Conservation (phyloP, 1,139 yeast genomes). For the Magnusiomyces magnusii region DNA sequence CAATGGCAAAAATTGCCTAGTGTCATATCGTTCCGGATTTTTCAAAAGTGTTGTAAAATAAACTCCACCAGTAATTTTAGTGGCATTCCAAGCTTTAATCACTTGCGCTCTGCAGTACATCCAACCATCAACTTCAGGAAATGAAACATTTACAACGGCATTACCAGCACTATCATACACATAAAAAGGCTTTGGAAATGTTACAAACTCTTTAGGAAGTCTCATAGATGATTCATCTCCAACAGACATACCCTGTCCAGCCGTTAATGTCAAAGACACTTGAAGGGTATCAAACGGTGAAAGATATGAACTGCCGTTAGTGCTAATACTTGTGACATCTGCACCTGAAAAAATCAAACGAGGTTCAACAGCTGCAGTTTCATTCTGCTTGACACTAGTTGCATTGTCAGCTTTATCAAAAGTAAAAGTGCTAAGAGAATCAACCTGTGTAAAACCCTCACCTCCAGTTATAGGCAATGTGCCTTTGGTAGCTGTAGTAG, state of each 20-base stretch:
- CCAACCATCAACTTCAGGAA: background rate
- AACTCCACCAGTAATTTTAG: background rate
- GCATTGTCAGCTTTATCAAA: background rate
- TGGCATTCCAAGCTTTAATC: background rate
- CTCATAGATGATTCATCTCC: background rate
- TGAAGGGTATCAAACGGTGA: slow-evolving; percentile 1
- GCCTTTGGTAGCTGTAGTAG: background rate
- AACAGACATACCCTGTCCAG: background rate
- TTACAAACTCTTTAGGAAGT: background rate
- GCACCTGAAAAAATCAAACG: background rate
- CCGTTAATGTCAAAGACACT: background rate
- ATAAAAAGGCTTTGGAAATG: background rate
- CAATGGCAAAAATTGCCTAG: background rate
- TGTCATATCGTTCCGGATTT: slow-evolving; percentile 1
- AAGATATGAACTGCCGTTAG: background rate
- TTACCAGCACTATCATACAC: background rate
- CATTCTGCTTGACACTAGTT: background rate
- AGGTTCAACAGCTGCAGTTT: background rate
- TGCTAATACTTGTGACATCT: background rate
- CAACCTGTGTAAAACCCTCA: background rate
- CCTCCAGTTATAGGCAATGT: background rate
- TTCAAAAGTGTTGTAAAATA: slow-evolving; percentile 1
- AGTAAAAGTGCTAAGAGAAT: background rate
- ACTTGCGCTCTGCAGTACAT: background rate
- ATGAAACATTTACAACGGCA: background rate